Evolutionary conservation across 495 filamentous ascomycete species (phyloP).

Genomic region (Umbilicaria muhlenbergii): DNA sequence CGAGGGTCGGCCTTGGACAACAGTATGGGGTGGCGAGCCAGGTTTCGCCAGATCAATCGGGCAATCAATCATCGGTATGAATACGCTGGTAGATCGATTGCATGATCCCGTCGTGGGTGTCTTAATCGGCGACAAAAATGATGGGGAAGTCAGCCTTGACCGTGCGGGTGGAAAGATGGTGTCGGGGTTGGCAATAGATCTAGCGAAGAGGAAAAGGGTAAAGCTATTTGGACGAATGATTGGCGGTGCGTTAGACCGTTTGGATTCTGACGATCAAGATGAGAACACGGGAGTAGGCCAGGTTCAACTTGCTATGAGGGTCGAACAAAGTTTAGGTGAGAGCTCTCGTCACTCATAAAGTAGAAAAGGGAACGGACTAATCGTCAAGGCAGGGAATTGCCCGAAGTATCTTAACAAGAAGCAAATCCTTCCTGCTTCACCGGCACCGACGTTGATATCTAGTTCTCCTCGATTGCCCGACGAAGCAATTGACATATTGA

Average conservation of each 20-base stretch:
- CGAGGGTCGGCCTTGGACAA: slow-evolving; percentile 53
- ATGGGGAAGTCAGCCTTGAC: slow-evolving; percentile 22
- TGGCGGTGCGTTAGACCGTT: slow-evolving; percentile 30
- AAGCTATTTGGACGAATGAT: slow-evolving; percentile 53
- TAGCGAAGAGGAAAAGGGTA: slow-evolving; percentile 46
- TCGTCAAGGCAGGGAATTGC: slow-evolving; percentile 42
- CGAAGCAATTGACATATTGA: slow-evolving; percentile 41
- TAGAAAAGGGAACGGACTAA: background rate
- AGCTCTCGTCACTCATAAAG: background rate
- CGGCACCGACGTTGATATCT: slow-evolving; percentile 35
- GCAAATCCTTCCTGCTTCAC: slow-evolving; percentile 35
- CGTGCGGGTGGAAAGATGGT: slow-evolving; percentile 29
- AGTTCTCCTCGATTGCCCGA: slow-evolving; percentile 23
- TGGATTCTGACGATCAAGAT: slow-evolving; percentile 8
- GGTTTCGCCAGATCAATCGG: slow-evolving; percentile 47
- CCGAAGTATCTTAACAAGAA: slow-evolving; percentile 75
- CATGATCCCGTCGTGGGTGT: slow-evolving; percentile 50
- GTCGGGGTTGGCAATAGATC: slow-evolving; percentile 47
- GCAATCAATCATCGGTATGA: slow-evolving; percentile 40
- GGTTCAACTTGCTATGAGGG: slow-evolving; percentile 47
- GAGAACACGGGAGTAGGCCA: slow-evolving; percentile 24
- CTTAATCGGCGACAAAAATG: slow-evolving; percentile 27
- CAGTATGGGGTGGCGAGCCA: slow-evolving; percentile 53
- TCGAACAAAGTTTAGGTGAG: slow-evolving; percentile 52
- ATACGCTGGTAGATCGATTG: slow-evolving; percentile 36